These are phyloP conservation scores for Nothophytophthora sp. DNA, from an alignment of 352 stramenopile genomes.

Conservation along the genomic window DNA sequence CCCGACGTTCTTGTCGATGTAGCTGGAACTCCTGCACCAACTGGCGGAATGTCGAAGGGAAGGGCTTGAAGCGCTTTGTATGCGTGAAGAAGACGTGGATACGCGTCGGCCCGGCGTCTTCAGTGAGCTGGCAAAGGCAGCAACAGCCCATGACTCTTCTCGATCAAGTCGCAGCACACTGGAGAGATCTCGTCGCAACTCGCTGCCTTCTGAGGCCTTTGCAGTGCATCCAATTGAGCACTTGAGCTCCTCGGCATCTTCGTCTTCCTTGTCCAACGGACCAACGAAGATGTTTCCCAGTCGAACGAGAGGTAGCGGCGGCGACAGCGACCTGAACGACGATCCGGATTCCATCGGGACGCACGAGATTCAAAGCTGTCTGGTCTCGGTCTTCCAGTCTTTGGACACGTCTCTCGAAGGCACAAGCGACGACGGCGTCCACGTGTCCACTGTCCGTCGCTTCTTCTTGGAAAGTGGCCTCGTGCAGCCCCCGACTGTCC, in stretches of 20 bases:
- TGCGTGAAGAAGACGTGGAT: slow-evolving; percentile 77
- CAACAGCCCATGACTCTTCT: not conserved
- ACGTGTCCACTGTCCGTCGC: slow-evolving; percentile 62
- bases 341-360: slow-evolving; percentile 13
- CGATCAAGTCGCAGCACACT: not conserved
- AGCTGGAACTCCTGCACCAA: slow-evolving; percentile 33
- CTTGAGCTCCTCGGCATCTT: not conserved
- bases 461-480: slow-evolving; percentile 71
- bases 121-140: slow-evolving; percentile 25
- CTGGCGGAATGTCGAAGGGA: slow-evolving; percentile 48
- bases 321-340: slow-evolving; percentile 19
- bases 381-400: slow-evolving; percentile 44
- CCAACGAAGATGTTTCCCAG: slow-evolving; percentile 8
- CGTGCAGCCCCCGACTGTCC: slow-evolving; percentile 44
- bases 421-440: slow-evolving; percentile 36
- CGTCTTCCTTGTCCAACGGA: not conserved
- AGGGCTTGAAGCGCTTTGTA: slow-evolving; percentile 43
- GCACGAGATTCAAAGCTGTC: slow-evolving; percentile 30
- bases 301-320: not conserved
- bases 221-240: not conserved
- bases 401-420: slow-evolving; percentile 51
- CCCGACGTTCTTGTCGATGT: not conserved
- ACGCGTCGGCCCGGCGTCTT: slow-evolving; percentile 51
- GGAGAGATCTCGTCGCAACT: slow-evolving; percentile 10
- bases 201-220: slow-evolving; percentile 10